Percentiles rank a stretch among this genome's conserved stretches.
Conservation (phyloP, 371 early-diverging fungal genomes). For the Blastocladiella emersonii region DNA sequence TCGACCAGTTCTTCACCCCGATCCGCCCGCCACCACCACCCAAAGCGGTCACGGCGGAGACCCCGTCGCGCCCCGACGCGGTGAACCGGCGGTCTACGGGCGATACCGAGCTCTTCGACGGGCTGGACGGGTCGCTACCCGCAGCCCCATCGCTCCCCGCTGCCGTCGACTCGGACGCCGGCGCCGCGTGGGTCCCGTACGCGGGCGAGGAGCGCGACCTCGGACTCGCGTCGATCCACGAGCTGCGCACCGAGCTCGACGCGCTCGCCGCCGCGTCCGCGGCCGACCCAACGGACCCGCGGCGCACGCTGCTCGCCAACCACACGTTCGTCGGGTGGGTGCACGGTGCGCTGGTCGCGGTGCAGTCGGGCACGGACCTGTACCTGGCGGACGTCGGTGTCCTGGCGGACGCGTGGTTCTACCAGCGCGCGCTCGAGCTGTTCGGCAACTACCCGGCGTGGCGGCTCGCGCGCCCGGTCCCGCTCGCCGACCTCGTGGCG, state of each 20-base stretch:
- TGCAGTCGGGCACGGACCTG: neutral
- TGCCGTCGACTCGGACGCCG: neutral
- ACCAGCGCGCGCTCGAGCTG: neutral
- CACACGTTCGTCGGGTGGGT: neutral
- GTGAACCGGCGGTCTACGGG: no score
- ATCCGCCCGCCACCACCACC: no score
- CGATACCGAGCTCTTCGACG: no score
- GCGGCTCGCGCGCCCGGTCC: neutral
- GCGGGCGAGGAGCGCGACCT: neutral
- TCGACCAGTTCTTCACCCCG: neutral
- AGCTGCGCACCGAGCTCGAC: neutral
- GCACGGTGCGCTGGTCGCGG: neutral
- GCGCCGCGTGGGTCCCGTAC: neutral
- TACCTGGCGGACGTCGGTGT: neutral
- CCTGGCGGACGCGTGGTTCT: neutral
- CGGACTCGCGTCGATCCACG: neutral
- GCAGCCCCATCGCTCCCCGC: no score
- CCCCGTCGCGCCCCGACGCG: no score
- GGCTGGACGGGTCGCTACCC: no score
- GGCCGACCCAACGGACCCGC: neutral
- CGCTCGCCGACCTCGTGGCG: neutral
- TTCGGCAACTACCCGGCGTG: neutral
- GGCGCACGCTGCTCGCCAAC: neutral
- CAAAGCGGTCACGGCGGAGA: no score
- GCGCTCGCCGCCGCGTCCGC: neutral